These are phyloP conservation scores for Tetrapisispora iriomotensis DNA, from an alignment of 805 yeast species.

Conservation along the genomic window DNA sequence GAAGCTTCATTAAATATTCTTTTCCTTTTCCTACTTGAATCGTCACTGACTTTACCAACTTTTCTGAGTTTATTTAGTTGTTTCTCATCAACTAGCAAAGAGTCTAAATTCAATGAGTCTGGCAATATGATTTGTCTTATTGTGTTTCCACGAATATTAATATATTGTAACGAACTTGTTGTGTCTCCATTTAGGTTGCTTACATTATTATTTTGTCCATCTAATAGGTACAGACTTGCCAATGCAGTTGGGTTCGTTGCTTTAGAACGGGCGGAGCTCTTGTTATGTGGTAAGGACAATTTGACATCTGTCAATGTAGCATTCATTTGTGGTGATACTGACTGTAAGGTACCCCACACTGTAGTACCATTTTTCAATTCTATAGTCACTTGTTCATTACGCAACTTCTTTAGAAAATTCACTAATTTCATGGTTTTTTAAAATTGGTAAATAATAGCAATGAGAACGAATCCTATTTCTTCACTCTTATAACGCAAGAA, in stretches of 20 bases:
- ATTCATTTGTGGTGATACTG: constrained; percentile 89
- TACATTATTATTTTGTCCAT: constrained; percentile 3
- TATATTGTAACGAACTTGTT: constrained; percentile 51
- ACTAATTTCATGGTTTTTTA: constrained; percentile 21
- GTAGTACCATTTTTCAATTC: constrained; percentile 88
- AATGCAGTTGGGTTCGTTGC: constrained; percentile 13
- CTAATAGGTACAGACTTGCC: constrained; percentile 16
- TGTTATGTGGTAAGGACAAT: constrained; percentile 44
- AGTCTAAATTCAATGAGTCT: constrained; percentile 70
- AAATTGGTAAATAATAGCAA: not conserved
- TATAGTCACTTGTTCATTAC: constrained; percentile 78
- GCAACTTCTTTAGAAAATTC: constrained; percentile 68
- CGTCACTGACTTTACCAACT: constrained; percentile 21
- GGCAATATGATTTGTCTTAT: constrained; percentile 78
- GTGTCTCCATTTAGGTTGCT: constrained; percentile 41
- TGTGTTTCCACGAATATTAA: constrained; percentile 82
- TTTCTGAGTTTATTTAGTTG: constrained; percentile 22
- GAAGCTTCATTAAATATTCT: constrained; percentile 15
- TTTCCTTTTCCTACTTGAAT: constrained; percentile 18
- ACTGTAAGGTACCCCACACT: constrained; percentile 71
- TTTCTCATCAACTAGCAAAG: constrained; percentile 40
- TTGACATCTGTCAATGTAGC: constrained; percentile 71
- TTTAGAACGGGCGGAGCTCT: constrained; percentile 1
- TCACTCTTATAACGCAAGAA: not conserved
- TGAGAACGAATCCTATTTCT: not conserved